Percentiles rank a stretch among this genome's conserved stretches.
These are phyloP conservation scores for Ceratocystis destructans DNA, from an alignment of 2,329 filamentous ascomycete genomes.

Conservation along the genomic window DNA sequence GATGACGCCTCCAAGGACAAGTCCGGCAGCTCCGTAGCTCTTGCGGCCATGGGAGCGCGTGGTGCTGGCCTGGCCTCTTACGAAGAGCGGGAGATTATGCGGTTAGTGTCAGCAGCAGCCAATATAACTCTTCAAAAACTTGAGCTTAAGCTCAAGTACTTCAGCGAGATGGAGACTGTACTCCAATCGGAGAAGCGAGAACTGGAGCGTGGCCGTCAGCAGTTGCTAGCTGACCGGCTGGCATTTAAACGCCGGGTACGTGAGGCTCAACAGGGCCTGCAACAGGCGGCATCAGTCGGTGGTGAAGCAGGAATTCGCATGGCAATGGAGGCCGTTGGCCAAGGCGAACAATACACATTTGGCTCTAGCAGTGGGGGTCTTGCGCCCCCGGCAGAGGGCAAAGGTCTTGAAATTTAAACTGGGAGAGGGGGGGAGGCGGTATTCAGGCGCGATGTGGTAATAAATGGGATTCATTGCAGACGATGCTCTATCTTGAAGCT, in stretches of 20 bases:
- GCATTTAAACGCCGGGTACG: constrained; percentile 78
- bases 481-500: neutral
- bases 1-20: constrained; percentile 29
- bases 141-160: constrained; percentile 89
- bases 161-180: constrained; percentile 88
- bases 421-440: neutral
- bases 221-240: constrained; percentile 83
- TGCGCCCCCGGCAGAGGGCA: constrained; percentile 15
- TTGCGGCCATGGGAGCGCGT: constrained; percentile 75
- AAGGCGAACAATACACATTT: constrained; percentile 42
- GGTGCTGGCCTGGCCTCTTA: constrained; percentile 82
- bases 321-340: constrained; percentile 34
- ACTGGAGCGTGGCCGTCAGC: constrained; percentile 78
- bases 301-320: constrained; percentile 38
- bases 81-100: constrained; percentile 92
- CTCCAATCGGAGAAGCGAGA: constrained; percentile 86
- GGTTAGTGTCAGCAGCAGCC: constrained; percentile 78
- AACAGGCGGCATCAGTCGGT: constrained; percentile 36
- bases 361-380: constrained; percentile 25
- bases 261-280: constrained; percentile 66
- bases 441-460: neutral
- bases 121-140: constrained; percentile 94
- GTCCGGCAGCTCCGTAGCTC: constrained; percentile 59
- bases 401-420: constrained; percentile 16
- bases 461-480: neutral